Percentiles rank a stretch among this genome's conserved stretches.
Evolutionary conservation across 2,329 filamentous ascomycete species (phyloP).

Genomic region (Arthroderma sp.): DNA sequence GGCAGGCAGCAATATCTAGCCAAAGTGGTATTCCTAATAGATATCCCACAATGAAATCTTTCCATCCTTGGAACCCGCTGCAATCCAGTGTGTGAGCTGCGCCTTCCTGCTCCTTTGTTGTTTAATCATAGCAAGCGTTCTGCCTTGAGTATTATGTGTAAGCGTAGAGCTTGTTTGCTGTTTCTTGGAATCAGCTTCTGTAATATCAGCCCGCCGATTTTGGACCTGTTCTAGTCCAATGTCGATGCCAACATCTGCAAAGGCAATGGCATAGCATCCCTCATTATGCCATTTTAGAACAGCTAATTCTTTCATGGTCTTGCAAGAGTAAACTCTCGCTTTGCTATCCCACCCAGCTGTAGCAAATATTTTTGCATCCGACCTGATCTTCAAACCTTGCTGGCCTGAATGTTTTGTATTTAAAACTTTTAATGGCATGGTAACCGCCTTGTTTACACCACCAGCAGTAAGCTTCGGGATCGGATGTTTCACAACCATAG

Average conservation of each 20-base stretch:
- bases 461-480: constrained; percentile 31
- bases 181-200: not conserved
- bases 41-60: constrained; percentile 94
- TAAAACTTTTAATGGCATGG: constrained; percentile 43
- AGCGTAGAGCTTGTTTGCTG: constrained; percentile 2
- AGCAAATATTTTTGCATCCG: constrained; percentile 69
- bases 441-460: constrained; percentile 7
- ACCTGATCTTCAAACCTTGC: constrained; percentile 63
- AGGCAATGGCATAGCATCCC: constrained; percentile 70
- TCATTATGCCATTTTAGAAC: constrained; percentile 90
- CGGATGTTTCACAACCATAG: constrained; percentile 62
- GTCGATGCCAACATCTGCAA: constrained; percentile 39
- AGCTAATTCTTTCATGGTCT: constrained; percentile 72
- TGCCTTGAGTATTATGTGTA: constrained; percentile 5
- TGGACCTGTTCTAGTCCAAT: too few relatives aligned
- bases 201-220: not conserved
- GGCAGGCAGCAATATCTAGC: too few relatives aligned
- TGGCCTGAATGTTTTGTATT: constrained; percentile 86
- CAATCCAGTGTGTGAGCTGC: constrained; percentile 71
- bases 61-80: constrained; percentile 82
- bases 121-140: constrained; percentile 40
- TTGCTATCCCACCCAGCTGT: constrained; percentile 88
- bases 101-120: constrained; percentile 51
- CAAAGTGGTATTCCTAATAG: constrained; percentile 42
- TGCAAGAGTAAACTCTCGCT: constrained; percentile 66